Evolutionary conservation across 169 alveolate genomes (phyloP), one percentile per base, ranked within the genome.

Genomic region (Plasmodium blacklocki): DNA sequence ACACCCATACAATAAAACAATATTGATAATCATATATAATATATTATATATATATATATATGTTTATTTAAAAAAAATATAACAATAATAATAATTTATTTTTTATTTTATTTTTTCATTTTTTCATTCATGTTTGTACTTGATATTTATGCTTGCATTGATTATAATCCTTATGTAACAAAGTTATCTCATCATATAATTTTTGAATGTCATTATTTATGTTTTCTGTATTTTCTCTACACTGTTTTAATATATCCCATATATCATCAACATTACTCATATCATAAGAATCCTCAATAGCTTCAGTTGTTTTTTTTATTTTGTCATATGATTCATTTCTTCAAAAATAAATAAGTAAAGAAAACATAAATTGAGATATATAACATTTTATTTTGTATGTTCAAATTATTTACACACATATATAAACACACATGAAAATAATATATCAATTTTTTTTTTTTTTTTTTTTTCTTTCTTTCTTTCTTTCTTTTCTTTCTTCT

Each of bases 171-270:
- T 56, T 66, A 32, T 78, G 47, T 1, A 78, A 15, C 23, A 29
- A 19, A 26, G 15, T 8, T 29, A 78, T 64, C 54, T 78, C 89
- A n/a, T 32, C 59, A 18, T 78, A 45, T 45, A 68, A 58, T 50
- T 78, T 70, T 11, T 64, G 26, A 49, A 78, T 78, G 12, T 59
- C 68, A 64, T 45, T 66, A 52, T 78, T 78, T 45, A 64, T 14
- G 15, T 64, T 60, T 26, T 78, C 89, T 11, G 74, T 66, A 23
- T 29, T 23, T 8, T 58, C 54, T 26, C 66, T 75, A n/a, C 78
- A 64, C 29, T 64, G 67, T 58, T 66, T 78, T 78, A 78, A 64
- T 66, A 50, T 64, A 45, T 63, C 71, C 89, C 89, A 78, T 23
- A 78, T 32, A 6, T 78, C 89, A 49, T 66, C 76, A 58, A 14